Percentiles rank a stretch among this genome's conserved stretches.
phyloP scores from a whole-genome alignment of 495 filamentous ascomycete species.

The Poronia punctata region DNA sequence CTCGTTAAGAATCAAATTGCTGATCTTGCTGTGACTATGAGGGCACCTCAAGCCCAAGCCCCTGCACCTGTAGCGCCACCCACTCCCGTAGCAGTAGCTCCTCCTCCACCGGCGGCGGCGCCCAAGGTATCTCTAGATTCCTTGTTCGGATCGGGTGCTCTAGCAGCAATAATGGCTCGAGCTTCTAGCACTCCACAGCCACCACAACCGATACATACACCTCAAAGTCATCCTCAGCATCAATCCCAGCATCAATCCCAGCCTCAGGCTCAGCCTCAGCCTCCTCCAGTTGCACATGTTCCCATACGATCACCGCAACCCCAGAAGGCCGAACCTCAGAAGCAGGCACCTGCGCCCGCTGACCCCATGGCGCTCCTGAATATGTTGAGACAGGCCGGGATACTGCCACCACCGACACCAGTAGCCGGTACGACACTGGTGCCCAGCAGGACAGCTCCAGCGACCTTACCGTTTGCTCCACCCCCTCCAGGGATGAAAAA shows the following conservation, averaged over 20 bases:
- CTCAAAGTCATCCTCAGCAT: no score
- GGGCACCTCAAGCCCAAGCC: conserved; percentile 30
- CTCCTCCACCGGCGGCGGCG: conserved; percentile 27
- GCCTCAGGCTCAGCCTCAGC: conserved; percentile 34
- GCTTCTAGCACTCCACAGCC: conserved; percentile 38
- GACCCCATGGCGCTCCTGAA: conserved; percentile 42
- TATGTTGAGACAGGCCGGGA: conserved; percentile 42
- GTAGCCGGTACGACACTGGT: conserved; percentile 28
- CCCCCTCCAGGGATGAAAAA: conserved; percentile 16
- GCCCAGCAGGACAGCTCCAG: conserved; percentile 33
- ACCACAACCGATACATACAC: conserved; percentile 2
- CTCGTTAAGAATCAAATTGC: conserved; percentile 73
- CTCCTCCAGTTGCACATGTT: conserved; percentile 28
- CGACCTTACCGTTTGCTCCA: conserved; percentile 22
- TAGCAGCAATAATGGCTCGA: conserved; percentile 42
- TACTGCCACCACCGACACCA: conserved; percentile 28
- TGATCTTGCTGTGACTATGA: conserved; percentile 53
- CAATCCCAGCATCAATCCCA: no score
- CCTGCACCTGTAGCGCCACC: conserved; percentile 25
- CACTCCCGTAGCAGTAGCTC: conserved; percentile 26
- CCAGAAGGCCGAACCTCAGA: conserved; percentile 28
- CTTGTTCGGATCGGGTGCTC: conserved; percentile 45
- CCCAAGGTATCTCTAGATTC: conserved; percentile 41
- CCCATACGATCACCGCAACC: conserved; percentile 33
- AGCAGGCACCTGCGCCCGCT: conserved; percentile 22